These are phyloP conservation scores for Ustilago shanxiensis DNA, from an alignment of 1,284 basidiomycete species.

Conservation along the genomic window DNA sequence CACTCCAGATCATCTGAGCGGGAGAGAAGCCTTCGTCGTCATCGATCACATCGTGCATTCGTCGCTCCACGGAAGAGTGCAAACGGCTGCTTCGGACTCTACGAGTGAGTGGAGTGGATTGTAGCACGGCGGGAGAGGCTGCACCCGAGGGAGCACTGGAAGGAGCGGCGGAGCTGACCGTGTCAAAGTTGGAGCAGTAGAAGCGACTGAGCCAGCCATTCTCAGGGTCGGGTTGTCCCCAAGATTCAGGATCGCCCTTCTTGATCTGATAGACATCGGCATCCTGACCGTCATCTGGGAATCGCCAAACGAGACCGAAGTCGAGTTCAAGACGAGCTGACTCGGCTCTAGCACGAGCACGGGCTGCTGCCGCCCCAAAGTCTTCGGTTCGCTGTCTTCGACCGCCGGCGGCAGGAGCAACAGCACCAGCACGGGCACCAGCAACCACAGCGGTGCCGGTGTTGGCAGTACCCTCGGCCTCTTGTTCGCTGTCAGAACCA, in stretches of 20 bases:
- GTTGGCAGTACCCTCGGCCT: slow-evolving; percentile 5
- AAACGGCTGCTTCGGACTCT: slow-evolving; percentile 38
- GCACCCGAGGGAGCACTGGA: slow-evolving; percentile 41
- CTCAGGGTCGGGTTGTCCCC: slow-evolving; percentile 61
- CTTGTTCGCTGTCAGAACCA: slow-evolving; percentile 19
- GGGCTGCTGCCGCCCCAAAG: slow-evolving; percentile 35
- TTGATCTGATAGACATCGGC: slow-evolving; percentile 50
- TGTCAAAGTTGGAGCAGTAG: slow-evolving; percentile 61
- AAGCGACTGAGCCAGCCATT: slow-evolving; percentile 65
- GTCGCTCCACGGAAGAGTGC: slow-evolving; percentile 45
- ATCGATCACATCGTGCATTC: slow-evolving; percentile 48
- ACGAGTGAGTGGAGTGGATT: slow-evolving; percentile 49
- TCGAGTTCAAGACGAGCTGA: slow-evolving; percentile 57
- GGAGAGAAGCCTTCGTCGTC: slow-evolving; percentile 42
- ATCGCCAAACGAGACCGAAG: slow-evolving; percentile 62
- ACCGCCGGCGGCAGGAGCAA: slow-evolving; percentile 2
- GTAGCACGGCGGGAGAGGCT: slow-evolving; percentile 43
- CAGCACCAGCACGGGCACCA: too few species aligned
- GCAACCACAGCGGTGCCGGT: not conserved
- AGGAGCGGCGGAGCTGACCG: slow-evolving; percentile 35
- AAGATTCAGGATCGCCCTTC: slow-evolving; percentile 45
- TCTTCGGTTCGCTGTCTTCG: slow-evolving; percentile 26
- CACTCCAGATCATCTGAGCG: slow-evolving; percentile 59
- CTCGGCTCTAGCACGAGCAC: slow-evolving; percentile 44
- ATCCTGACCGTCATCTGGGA: slow-evolving; percentile 61